Base-by-base conservation (phyloP, 106 monocot species). In the Dendrobium catenatum region DNA sequence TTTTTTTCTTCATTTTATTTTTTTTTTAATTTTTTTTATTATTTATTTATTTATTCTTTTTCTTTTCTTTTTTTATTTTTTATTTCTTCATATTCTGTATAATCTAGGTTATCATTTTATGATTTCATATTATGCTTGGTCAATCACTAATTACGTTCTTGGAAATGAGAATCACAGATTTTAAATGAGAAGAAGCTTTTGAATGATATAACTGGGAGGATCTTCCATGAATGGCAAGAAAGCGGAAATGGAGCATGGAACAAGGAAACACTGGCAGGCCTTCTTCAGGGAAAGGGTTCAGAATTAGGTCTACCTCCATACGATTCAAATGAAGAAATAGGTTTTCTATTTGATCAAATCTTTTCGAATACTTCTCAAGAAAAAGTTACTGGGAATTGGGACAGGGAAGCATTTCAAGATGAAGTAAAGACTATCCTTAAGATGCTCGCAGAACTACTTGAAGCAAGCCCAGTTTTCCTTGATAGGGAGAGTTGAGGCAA, bases 341-440 rank as follows among this genome's bases (percentile, higher is more conserved):
- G 11, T 41, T 72, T 80, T 85, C 78, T 90, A 46, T 90, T 85
- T 72, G 79, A 90, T 72, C 87, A 83, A 68, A 81, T 89, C 48
- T 85, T 87, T 64, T 73, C 75, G 37, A 49, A 78, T 47, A 46
- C 81, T 55, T 31, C 29, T 44, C 31, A 81, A 29, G 83, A 85
- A 42, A 55, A 70, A 33, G 70, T 76, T n/a, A 27, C 80, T 75
- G 79, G 76, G 22, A 44, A 81, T 11, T 58, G 87, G 29, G 40
- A 55, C 4, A 81, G 8, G 42, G 83, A 78, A 68, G 55, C 80
- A 68, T 90, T 90, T 79, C 79, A 55, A 40, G 81, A 77, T 20
- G 31, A 73, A 67, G 37, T 87, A 2, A 90, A 82, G 75, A 43
- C 46, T 26, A 77, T 88, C 47, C 59, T 88, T 68, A 31, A 84